These are phyloP conservation scores for Lachnellula hyalina DNA, from an alignment of 2,329 filamentous ascomycete genomes.

Conservation along the genomic window DNA sequence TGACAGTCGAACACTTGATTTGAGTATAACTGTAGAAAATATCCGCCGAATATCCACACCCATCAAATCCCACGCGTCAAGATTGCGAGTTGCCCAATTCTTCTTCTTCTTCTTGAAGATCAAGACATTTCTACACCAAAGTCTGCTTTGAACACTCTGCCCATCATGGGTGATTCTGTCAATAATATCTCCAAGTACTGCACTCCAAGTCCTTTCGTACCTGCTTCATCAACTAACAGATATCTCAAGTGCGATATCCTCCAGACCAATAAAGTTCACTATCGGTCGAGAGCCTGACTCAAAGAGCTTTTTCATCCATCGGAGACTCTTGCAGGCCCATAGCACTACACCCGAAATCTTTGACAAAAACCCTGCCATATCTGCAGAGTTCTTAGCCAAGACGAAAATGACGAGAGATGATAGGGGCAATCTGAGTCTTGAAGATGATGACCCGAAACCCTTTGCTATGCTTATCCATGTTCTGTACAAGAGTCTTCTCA, in stretches of 20 bases:
- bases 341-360: neutral
- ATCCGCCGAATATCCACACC: no score
- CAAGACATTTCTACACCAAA: neutral
- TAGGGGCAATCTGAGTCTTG: neutral
- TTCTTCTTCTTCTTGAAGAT: no score
- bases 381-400: neutral
- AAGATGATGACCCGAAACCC: neutral
- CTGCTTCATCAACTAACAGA: neutral
- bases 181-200: neutral
- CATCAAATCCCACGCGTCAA: neutral
- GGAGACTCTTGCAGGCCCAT: neutral
- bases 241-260: neutral
- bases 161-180: neutral
- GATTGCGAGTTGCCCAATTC: no score
- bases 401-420: neutral
- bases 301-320: neutral
- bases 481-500: neutral
- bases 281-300: neutral
- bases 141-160: neutral
- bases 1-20: neutral
- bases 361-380: neutral
- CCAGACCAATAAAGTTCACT: neutral
- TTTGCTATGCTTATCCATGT: neutral
- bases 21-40: no score
- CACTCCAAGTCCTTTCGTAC: neutral